These are phyloP conservation scores for Candida peoriensis DNA, from an alignment of 805 yeast species.

Conservation along the genomic window DNA sequence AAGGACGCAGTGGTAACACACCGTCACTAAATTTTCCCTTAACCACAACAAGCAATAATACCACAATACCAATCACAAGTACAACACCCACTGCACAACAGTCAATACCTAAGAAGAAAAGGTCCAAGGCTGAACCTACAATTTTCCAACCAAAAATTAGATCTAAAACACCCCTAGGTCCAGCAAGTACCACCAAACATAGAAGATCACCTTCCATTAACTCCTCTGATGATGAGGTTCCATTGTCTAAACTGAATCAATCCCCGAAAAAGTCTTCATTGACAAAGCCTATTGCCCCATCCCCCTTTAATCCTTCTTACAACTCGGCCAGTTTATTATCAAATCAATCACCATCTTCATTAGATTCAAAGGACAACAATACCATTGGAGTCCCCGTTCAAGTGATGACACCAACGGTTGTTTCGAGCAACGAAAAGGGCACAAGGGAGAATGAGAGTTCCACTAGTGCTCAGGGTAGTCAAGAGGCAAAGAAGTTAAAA, in stretches of 20 bases:
- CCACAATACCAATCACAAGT: no score
- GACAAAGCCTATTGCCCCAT: slow-evolving; percentile 11
- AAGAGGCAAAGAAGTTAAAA: neutral
- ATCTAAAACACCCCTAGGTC: slow-evolving; percentile 16
- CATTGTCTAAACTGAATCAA: slow-evolving; percentile 8
- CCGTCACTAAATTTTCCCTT: no score
- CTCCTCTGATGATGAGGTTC: slow-evolving; percentile 14
- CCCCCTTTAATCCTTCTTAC: slow-evolving; percentile 8
- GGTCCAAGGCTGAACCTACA: slow-evolving; percentile 17
- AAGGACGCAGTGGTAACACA: no score
- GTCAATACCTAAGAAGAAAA: slow-evolving; percentile 12
- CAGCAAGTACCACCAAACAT: slow-evolving; percentile 9
- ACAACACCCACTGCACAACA: no score
- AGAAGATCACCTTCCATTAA: slow-evolving; percentile 2
- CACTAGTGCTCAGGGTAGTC: no score
- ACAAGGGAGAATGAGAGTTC: no score
- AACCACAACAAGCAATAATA: no score
- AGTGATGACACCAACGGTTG: neutral
- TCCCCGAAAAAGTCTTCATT: slow-evolving; percentile 7
- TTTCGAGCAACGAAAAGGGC: no score
- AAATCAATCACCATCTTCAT: slow-evolving; percentile 22
- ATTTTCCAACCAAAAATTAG: slow-evolving; percentile 22
- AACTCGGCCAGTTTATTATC: slow-evolving; percentile 11
- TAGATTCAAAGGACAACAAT: neutral
- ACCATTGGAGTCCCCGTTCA: neutral